Evolutionary conservation across 352 stramenopile genomes (phyloP).

Genomic region (Globisporangium viniferum): DNA sequence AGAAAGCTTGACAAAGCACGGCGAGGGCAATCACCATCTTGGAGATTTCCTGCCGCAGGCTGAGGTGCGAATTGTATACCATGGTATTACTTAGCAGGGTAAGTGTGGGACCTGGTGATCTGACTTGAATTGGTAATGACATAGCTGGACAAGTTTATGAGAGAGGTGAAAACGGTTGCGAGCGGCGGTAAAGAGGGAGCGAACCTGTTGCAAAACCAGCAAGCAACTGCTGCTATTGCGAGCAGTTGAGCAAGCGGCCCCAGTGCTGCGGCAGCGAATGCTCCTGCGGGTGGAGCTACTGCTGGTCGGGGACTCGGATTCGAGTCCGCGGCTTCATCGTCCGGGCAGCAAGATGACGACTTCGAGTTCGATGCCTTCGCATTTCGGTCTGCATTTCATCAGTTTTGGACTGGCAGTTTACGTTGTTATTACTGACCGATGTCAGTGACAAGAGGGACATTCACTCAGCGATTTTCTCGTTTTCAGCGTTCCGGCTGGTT

Average conservation of each 20-base stretch:
- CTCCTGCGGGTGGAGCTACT: neutral
- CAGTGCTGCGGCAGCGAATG: neutral
- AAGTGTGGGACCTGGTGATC: neutral
- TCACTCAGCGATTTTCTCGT: too few relatives aligned
- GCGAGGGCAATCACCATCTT: conserved; percentile 22
- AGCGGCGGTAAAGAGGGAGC: neutral
- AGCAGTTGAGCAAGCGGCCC: neutral
- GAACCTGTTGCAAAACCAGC: neutral
- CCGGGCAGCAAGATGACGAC: conserved; percentile 15
- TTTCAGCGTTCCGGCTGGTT: too few relatives aligned
- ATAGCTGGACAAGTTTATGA: conserved; percentile 17
- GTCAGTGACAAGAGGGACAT: too few relatives aligned
- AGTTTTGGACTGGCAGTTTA: too few relatives aligned
- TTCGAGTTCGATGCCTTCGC: conserved; percentile 15
- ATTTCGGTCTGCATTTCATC: too few relatives aligned
- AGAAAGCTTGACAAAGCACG: conserved; percentile 10
- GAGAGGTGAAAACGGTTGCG: neutral
- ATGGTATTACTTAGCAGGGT: too few relatives aligned
- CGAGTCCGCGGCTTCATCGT: neutral
- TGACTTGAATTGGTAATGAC: neutral
- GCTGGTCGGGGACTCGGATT: conserved; percentile 3
- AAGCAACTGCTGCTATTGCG: neutral
- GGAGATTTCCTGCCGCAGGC: conserved; percentile 21
- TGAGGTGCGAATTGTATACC: neutral
- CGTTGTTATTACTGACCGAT: too few relatives aligned